Base-by-base conservation (phyloP, 2,329 filamentous ascomycete genomes). In the Myotisia sp. region DNA sequence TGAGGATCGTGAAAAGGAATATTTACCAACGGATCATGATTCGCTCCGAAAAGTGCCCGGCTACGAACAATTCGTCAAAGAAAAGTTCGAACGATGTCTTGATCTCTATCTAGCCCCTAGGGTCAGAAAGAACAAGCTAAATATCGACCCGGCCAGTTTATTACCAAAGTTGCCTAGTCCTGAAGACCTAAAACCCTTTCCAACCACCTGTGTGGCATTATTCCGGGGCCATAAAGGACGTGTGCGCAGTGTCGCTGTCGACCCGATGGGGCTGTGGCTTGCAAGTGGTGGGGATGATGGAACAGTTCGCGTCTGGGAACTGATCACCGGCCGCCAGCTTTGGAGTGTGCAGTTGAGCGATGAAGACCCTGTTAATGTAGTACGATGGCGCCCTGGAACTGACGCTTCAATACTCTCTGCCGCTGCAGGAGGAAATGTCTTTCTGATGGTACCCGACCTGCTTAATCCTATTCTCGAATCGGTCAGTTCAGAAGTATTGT, bases 281-380 rank as follows among this genome's bases (percentile, higher is more conserved):
- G 90, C 90, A 2, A 92, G 79, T 45, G 90, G 87, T 49, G 90
- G 90, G 30, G 86, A 95, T 47, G 92, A 98, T 56, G 87, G 90
- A 20, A 90, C 79, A 13, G 79, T 93, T 16, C 74, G 86, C 37
- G 72, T 98, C 16, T 95, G 87, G 86, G 80, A 90, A 41, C 68
- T 94, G 37, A 55, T 79, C 36, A 90, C 84, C 6, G 86, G 85
- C 21, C 78, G 86, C 40, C 81, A 93, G 56, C 68, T 92, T 36
- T 94, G 85, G 84, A 79, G 74, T 46, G 77, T 76, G 34, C 82
- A 77, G 53, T 62, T 95, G 33, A 81, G 76, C 46, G 72, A 74
- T 31, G 79, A 74, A 12, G 75, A 92, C 26, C 71, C 85, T 5
- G 81, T 98, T 42, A 82, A 90, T 51, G 71, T 76, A 20, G 83